These are phyloP conservation scores for Wickerhamomyces queroliae DNA, from an alignment of 805 yeast genomes.

Conservation along the genomic window DNA sequence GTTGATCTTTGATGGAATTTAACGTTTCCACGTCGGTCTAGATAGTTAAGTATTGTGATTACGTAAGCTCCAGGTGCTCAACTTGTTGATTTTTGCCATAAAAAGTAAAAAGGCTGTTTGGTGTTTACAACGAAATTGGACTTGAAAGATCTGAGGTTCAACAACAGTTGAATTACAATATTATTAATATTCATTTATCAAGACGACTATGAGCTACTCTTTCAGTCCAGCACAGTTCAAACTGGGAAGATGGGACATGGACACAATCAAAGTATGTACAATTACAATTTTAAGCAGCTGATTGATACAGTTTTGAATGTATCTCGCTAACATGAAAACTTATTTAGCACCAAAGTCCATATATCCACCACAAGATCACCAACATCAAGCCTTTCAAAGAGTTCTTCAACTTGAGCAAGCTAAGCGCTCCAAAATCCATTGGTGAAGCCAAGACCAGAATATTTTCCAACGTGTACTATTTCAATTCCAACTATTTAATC, in stretches of 20 bases:
- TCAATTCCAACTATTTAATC: slow-evolving; percentile 19
- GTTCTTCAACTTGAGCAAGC: slow-evolving; percentile 12
- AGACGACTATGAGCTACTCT: background rate
- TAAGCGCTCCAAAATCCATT: slow-evolving; percentile 8
- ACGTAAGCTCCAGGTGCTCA: too few species aligned
- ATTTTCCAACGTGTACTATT: slow-evolving; percentile 12
- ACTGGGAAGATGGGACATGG: slow-evolving; percentile 2
- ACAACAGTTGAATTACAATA: too few species aligned
- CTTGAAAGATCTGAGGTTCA: too few species aligned
- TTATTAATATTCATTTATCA: too few species aligned
- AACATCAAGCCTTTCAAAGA: slow-evolving; percentile 16
- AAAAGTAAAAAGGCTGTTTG: too few species aligned
- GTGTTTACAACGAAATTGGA: too few species aligned
- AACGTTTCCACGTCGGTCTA: too few species aligned
- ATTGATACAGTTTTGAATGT: slow-evolving; percentile 1
- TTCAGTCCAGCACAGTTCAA: slow-evolving; percentile 5
- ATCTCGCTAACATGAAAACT: background rate
- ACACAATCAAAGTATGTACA: slow-evolving; percentile 1
- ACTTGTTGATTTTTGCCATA: too few species aligned
- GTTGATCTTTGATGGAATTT: too few species aligned
- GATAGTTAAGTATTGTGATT: too few species aligned
- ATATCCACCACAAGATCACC: slow-evolving; percentile 17
- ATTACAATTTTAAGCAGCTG: slow-evolving; percentile 3
- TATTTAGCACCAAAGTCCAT: slow-evolving; percentile 17
- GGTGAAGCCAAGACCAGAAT: slow-evolving; percentile 10